Evolutionary conservation across 2,329 filamentous ascomycete species (phyloP), one percentile per base, ranked within the genome.

Genomic region (Sclerotinia minor): DNA sequence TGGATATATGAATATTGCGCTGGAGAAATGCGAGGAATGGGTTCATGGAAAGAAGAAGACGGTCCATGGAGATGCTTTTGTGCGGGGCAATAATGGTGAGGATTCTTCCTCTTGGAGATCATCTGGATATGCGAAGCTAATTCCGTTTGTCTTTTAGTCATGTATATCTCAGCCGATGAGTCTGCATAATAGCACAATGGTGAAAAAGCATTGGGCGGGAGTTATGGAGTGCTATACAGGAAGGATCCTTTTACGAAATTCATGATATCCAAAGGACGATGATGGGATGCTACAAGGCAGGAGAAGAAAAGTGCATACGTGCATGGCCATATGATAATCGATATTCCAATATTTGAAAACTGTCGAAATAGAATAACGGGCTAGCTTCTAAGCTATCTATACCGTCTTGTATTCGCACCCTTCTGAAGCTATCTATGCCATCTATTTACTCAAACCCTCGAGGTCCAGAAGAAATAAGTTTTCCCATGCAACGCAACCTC

Each of bases 1-100:
- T 79, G 95, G 95, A 64, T 99, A 98, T 81, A 99, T 99, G 95
- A 99, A 99, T 81, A 97, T 99, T 78, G 94, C 95, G 17, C 86
- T 99, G 41, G 95, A 99, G 80, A 95, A 97, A 81, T 96, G 93
- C 26, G 89, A 92, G 72, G 95, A 99, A 81, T 93, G 89, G 74
- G 90, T 97, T 73, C 90, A 96, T 76, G 94, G 94, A 53, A 86
- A 88, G 72, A 87, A 94, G 80, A 86, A 91, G 75, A 86, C 92
- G 75, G 91, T 87, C 66, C 97, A 97, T 78, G 94, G 94, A 9
- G 94, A 98, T 83, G 92, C 94, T 6, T 98, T 98, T 79, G 91
- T 98, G 68, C 87, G 94, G 79, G 94, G 94, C 74, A 98, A 98
- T 81, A 98, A 98, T 77, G 94, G 94, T 96, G 74, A 76, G 81